Percentiles rank a stretch among this genome's conserved stretches.
These are phyloP conservation scores for Mucor mucedo DNA, from an alignment of 371 early-diverging fungal genomes.

Conservation along the genomic window DNA sequence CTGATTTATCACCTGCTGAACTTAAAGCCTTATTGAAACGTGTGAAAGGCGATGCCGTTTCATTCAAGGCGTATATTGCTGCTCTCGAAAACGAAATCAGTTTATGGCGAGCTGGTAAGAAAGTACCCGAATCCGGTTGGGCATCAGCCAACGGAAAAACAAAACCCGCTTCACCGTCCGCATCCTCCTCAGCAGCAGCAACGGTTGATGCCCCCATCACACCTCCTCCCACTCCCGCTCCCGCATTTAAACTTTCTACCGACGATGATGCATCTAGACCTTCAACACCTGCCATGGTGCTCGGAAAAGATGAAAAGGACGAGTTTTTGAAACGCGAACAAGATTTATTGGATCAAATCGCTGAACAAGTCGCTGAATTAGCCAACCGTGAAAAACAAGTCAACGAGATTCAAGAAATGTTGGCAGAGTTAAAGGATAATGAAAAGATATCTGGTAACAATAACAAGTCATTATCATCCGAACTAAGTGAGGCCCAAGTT, in stretches of 20 bases:
- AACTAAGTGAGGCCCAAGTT: constrained; percentile 74
- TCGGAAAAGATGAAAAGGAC: constrained; percentile 90
- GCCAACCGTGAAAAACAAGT: constrained; percentile 57
- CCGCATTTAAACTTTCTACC: constrained; percentile 48
- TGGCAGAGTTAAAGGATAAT: constrained; percentile 62
- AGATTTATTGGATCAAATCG: constrained; percentile 87
- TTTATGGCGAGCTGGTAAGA: constrained; percentile 86
- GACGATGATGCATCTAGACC: constrained; percentile 65
- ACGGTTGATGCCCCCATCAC: constrained; percentile 31
- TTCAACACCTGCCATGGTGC: constrained; percentile 75
- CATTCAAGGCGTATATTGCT: constrained; percentile 80
- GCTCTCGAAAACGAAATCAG: constrained; percentile 87
- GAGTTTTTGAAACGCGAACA: constrained; percentile 94
- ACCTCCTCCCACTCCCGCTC: constrained; percentile 47
- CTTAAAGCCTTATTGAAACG: constrained; percentile 92
- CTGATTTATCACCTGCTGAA: constrained; percentile 90
- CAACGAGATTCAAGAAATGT: constrained; percentile 66
- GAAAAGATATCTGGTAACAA: constrained; percentile 56
- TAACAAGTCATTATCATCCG: constrained; percentile 68
- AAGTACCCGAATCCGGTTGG: constrained; percentile 76
- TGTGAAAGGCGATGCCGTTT: constrained; percentile 78
- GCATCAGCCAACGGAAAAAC: constrained; percentile 96
- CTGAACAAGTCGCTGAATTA: constrained; percentile 81
- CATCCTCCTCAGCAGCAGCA: constrained; percentile 82
- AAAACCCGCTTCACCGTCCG: constrained; percentile 91